phyloP scores from a whole-genome alignment of 108 stramenopile genomes.

The Skeletonema potamos region DNA sequence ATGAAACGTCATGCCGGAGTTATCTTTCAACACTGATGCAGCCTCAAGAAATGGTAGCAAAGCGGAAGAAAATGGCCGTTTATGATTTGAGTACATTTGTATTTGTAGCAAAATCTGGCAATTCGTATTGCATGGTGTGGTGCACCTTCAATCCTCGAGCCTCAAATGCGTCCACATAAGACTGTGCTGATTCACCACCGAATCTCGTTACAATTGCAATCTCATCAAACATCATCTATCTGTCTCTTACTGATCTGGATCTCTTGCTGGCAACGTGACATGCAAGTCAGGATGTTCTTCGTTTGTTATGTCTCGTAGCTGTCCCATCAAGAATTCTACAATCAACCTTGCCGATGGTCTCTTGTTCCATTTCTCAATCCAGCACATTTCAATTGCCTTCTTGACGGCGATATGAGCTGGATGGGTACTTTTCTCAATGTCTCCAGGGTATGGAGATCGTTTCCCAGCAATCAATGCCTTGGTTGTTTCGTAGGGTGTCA shows the following conservation, averaged over 20 bases:
- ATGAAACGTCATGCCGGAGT: no score
- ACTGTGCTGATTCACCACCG: no score
- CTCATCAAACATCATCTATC: no score
- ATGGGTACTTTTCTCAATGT: conserved; percentile 33
- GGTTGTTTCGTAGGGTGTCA: conserved; percentile 10
- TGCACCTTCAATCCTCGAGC: no score
- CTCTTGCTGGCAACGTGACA: conserved; percentile 39
- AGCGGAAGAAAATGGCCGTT: no score
- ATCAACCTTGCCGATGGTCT: conserved; percentile 35
- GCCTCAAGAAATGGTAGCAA: no score
- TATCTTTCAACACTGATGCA: no score
- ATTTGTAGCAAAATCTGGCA: no score
- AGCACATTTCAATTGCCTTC: conserved; percentile 49
- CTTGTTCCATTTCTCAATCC: conserved; percentile 38
- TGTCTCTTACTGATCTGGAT: conserved; percentile 23
- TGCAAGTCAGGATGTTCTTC: conserved; percentile 39
- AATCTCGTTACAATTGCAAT: no score
- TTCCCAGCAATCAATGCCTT: conserved; percentile 25
- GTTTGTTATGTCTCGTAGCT: conserved; percentile 28
- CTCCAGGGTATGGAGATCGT: conserved; percentile 21
- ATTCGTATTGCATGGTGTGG: no score
- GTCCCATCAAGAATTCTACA: conserved; percentile 27
- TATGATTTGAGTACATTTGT: no score
- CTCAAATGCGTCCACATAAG: no score
- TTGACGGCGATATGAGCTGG: conserved; percentile 36